Conservation (phyloP, 768 basidiomycete species). For the Boletus tomentosulus region DNA sequence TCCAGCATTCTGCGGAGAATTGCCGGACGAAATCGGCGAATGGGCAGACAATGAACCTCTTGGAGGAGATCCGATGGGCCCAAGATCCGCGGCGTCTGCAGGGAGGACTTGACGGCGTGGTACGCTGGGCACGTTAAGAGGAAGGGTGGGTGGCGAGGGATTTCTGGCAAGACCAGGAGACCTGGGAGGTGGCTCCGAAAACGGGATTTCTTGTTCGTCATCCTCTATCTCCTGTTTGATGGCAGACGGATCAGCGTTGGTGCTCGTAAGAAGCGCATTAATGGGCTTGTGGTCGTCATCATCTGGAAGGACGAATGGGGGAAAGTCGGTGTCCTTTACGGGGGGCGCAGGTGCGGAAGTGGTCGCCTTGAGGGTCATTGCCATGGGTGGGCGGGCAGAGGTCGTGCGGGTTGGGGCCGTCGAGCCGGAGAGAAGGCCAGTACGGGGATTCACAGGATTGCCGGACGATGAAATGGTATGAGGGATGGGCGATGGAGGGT, state of each 20-base stretch:
- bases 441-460: constrained; percentile 10
- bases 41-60: constrained; percentile 44
- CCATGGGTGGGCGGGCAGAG: constrained; percentile 55
- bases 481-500: constrained; percentile 21
- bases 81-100: constrained; percentile 53
- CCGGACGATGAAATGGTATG: constrained; percentile 10
- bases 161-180: constrained; percentile 23
- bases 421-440: constrained; percentile 45
- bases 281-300: constrained; percentile 37
- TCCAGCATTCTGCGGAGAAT: constrained; percentile 40
- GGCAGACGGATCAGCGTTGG: constrained; percentile 1
- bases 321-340: constrained; percentile 70
- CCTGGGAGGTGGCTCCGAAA: constrained; percentile 7
- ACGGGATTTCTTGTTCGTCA: constrained; percentile 1
- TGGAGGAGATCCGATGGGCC: constrained; percentile 82
- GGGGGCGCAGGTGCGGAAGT: constrained; percentile 80
- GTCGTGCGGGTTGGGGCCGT: constrained; percentile 62
- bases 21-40: constrained; percentile 45
- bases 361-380: constrained; percentile 65
- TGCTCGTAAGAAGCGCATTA: neutral
- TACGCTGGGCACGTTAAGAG: constrained; percentile 45
- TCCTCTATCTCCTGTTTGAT: constrained; percentile 11
- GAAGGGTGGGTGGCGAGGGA: constrained; percentile 47
- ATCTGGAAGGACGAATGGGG: constrained; percentile 63
- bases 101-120: constrained; percentile 44